Conservation (phyloP, 2,329 filamentous ascomycete species). For the Ploettnerulaceae sp. region DNA sequence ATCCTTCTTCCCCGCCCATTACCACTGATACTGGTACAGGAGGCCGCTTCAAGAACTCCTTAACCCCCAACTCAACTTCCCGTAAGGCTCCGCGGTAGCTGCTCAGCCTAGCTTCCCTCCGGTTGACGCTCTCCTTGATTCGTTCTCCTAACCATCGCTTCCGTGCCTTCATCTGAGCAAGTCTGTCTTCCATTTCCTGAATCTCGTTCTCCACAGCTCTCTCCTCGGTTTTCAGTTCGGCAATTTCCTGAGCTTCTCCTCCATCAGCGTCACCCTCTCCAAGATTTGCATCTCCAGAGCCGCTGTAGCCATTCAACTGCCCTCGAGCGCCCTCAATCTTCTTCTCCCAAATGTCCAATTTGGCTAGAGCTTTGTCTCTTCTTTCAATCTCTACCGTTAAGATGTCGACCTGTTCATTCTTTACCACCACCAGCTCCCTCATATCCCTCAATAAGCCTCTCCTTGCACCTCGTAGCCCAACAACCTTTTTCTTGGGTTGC, state of each 20-base stretch:
- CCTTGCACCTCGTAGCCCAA: slow-evolving; percentile 58
- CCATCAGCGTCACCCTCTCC: slow-evolving; percentile 37
- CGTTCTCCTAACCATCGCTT: slow-evolving; percentile 55
- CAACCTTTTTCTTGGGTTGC: slow-evolving; percentile 48
- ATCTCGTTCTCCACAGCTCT: slow-evolving; percentile 57
- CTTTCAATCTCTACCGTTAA: slow-evolving; percentile 52
- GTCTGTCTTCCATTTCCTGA: slow-evolving; percentile 56
- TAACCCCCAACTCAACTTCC: slow-evolving; percentile 60
- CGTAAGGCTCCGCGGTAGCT: slow-evolving; percentile 64
- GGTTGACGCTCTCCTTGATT: slow-evolving; percentile 59
- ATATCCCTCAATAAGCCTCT: slow-evolving; percentile 60
- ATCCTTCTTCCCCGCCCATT: slow-evolving; percentile 37
- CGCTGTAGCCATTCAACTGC: slow-evolving; percentile 48
- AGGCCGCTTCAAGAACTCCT: slow-evolving; percentile 53
- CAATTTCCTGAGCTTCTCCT: slow-evolving; percentile 56
- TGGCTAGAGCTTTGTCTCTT: slow-evolving; percentile 53
- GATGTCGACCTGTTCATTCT: slow-evolving; percentile 61
- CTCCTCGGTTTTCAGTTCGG: slow-evolving; percentile 52
- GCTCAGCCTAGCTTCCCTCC: slow-evolving; percentile 65
- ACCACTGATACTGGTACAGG: slow-evolving; percentile 34
- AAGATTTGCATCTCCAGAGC: slow-evolving; percentile 50
- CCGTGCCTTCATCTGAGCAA: slow-evolving; percentile 55
- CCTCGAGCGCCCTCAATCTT: slow-evolving; percentile 38
- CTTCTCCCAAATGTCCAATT: slow-evolving; percentile 49
- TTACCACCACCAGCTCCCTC: slow-evolving; percentile 58